Evolutionary conservation across 352 stramenopile species (phyloP).

Genomic region (Phytophthora sansomeana): DNA sequence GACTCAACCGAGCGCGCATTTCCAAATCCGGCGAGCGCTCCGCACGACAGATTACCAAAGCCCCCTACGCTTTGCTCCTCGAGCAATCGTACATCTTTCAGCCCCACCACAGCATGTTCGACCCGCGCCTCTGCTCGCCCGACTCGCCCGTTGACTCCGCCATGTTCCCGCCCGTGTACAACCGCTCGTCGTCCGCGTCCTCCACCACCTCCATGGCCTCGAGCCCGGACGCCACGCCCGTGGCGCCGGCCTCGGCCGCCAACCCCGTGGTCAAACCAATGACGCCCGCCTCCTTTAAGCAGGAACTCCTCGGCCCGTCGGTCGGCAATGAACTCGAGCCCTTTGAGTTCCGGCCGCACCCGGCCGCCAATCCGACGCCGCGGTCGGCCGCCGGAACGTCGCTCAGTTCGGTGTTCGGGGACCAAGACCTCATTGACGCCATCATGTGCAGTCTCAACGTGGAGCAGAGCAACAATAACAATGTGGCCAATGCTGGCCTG

Average conservation of each 20-base stretch:
- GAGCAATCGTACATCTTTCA: constrained; percentile 46
- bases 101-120: constrained; percentile 36
- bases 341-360: constrained; percentile 61
- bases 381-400: constrained; percentile 46
- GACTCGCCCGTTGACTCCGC: constrained; percentile 77
- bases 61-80: constrained; percentile 41
- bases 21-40: constrained; percentile 52
- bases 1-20: constrained; percentile 30
- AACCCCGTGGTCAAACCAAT: constrained; percentile 25
- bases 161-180: constrained; percentile 76
- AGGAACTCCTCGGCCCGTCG: constrained; percentile 5
- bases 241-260: not conserved
- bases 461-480: constrained; percentile 29
- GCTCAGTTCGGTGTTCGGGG: constrained; percentile 79
- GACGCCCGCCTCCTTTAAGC: constrained; percentile 31
- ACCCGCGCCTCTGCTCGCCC: constrained; percentile 40
- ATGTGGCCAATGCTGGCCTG: constrained; percentile 1
- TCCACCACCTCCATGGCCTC: constrained; percentile 33
- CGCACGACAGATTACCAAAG: constrained; percentile 49
- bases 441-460: constrained; percentile 81
- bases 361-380: constrained; percentile 15
- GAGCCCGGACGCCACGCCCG: constrained; percentile 20
- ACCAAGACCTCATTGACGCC: constrained; percentile 80
- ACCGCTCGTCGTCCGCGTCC: constrained; percentile 45
- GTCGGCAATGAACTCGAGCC: constrained; percentile 60